Percentiles rank a stretch among this genome's conserved stretches.
phyloP scores from a whole-genome alignment of 1,284 basidiomycete species.

The Schizophyllum amplum region DNA sequence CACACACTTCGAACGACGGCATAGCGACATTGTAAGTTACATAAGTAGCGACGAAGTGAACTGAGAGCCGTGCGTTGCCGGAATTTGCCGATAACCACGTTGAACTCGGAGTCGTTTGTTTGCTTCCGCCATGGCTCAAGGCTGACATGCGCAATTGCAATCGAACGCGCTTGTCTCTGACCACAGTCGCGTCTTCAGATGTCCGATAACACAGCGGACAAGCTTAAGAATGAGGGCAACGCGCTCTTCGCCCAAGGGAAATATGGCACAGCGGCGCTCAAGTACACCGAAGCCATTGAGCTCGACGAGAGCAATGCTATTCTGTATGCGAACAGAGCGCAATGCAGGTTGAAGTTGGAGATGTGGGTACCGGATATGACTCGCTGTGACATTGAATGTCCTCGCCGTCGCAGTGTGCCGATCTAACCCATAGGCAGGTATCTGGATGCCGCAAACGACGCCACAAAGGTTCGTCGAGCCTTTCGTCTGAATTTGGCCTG shows the following conservation, averaged over 20 bases:
- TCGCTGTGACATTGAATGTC: neutral
- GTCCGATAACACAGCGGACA: neutral
- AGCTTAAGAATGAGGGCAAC: slow-evolving; percentile 24
- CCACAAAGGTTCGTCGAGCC: slow-evolving; percentile 13
- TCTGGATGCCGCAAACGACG: slow-evolving; percentile 18
- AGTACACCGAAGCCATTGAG: slow-evolving; percentile 21
- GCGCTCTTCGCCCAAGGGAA: slow-evolving; percentile 19
- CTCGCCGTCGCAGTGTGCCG: too few relatives aligned
- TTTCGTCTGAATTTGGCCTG: too few relatives aligned
- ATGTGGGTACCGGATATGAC: slow-evolving; percentile 11
- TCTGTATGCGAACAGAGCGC: slow-evolving; percentile 24
- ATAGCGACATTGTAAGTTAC: too few relatives aligned
- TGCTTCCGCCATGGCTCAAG: too few relatives aligned
- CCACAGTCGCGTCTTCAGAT: neutral
- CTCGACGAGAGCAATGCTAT: slow-evolving; percentile 20
- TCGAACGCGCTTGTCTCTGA: too few relatives aligned
- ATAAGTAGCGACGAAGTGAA: too few relatives aligned
- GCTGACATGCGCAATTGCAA: too few relatives aligned
- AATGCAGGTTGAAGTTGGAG: slow-evolving; percentile 19
- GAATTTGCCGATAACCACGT: too few relatives aligned
- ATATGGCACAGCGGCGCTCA: slow-evolving; percentile 16
- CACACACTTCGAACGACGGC: too few relatives aligned
- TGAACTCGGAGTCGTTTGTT: too few relatives aligned
- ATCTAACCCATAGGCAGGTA: slow-evolving; percentile 15
- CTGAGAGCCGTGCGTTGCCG: too few relatives aligned